Base-by-base conservation (phyloP, 495 filamentous ascomycete genomes). In the Annulohypoxylon nitens region DNA sequence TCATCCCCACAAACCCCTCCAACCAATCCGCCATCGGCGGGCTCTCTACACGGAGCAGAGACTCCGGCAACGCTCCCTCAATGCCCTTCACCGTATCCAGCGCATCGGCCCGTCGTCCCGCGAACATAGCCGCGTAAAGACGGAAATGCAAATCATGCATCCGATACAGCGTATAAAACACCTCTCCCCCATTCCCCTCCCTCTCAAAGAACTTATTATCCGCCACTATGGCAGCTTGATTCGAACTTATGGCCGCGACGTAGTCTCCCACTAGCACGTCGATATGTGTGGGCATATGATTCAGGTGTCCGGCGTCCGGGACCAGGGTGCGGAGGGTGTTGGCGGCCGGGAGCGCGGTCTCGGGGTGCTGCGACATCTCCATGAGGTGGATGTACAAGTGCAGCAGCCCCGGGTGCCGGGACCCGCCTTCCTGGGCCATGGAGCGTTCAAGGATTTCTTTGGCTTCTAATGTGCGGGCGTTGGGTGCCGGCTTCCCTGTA, bases 1-100 rank as follows among this genome's bases (percentile, higher is more conserved):
- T 84, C 80, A 91, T 87, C 0, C 85, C 83, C 8, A 89, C 69
- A 64, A 92, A 92, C 0, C 85, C 86, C 70, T 93, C 91, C 1
- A 93, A 77, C 90, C 90, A 93, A 73, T 92, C 89, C 0, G 90
- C 90, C 87, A 93, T 89, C 0, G 90, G 90, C 6, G 91, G 90
- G 0, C 88, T 90, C 70, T 87, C 74, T 20, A 90, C 79, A 2
- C 87, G 85, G 0, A 92, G 82, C n/a, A 93, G 69, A 0, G 83
- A 80, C 37, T 91, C 89, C 0, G 90, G 83, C 14, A 93, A 79
- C 0, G 86, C 83, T 0, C 67, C 65, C 67, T 90, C 90, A 12
- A 92, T 79, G 26, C 80, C 73, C 0, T 71, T 57, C 0, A 85
- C 84, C 0, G 88, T 89, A 12, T 90, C 84, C 4, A 93, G 75